Base-by-base conservation (phyloP, 345 rosid genomes). In the Capsella bursapastoris region DNA sequence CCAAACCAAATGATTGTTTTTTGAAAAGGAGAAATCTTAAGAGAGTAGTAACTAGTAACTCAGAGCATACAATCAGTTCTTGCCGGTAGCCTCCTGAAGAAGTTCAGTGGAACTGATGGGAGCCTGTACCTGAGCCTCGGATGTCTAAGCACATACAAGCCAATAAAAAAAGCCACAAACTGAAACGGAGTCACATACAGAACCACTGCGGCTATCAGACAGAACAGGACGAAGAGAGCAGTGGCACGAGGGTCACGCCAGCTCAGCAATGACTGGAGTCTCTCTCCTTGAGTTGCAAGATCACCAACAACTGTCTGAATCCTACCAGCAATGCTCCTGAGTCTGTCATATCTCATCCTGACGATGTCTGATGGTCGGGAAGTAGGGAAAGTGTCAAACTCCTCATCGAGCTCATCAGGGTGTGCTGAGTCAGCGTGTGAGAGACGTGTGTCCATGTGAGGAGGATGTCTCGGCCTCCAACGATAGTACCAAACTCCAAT, bases 161-260 rank as follows among this genome's bases (percentile, higher is more conserved):
- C 94, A 5, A 58, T 13, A 15, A 81, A 72, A 4, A 93, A 86
- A 1, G 86, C 89, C 40, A 91, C 83, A 31, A 86, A 81, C 71
- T 91, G 96, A 79, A 93, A 89, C 9, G 97, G 96, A 31, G 97
- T 91, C 16, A 93, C 80, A 60, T 93, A 91, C 9, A 89, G 84
- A 53, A 89, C 84, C 44, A 91, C 58, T 3, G 97, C 97, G 29
- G 96, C 84, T 22, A 91, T 50, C 79, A 93, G 67, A 77, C 97
- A 93, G 83, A 93, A 93, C 11, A 80, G 67, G 57, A 91, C 86
- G 40, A 89, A 93, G 35, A 93, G 82, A 2, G 96, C 80, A 38
- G 96, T 88, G 15, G 98, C 98, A 71, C 97, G 83, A 1, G 96
- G 96, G 83, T 93, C 98, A 66, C 98, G 85, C 98, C 97, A 93